Conservation (phyloP, 352 stramenopile species). For the Phytophthora sp. region DNA sequence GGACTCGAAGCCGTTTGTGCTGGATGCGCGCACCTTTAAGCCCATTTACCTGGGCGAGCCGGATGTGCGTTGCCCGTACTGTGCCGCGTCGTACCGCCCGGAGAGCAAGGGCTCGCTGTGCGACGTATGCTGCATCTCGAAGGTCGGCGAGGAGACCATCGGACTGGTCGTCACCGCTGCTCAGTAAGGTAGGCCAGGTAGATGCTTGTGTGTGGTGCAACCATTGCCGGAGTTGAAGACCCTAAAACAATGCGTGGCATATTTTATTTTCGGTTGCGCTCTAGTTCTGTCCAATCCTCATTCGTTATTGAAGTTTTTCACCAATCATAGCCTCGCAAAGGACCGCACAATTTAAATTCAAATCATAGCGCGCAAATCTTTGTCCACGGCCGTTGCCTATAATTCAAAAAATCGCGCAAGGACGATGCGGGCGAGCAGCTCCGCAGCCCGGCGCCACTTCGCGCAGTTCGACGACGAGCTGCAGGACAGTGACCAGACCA, state of each 20-base stretch:
- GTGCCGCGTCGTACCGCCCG: constrained; percentile 89
- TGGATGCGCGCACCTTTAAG: constrained; percentile 95
- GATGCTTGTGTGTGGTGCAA: too few species aligned
- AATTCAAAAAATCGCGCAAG: too few species aligned
- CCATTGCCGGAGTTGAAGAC: constrained; percentile 15
- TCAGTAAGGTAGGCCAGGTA: constrained; percentile 40
- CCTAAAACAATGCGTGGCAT: constrained; percentile 26
- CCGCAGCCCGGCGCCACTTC: constrained; percentile 38
- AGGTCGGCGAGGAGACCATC: constrained; percentile 95
- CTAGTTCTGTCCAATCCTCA: constrained; percentile 17
- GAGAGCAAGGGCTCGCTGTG: constrained; percentile 92
- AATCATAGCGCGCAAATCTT: constrained; percentile 33
- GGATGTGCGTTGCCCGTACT: constrained; percentile 96
- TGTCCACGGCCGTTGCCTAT: constrained; percentile 12
- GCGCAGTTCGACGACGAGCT: constrained; percentile 61
- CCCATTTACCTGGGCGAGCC: constrained; percentile 94
- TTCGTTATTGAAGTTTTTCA: neutral
- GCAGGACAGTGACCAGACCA: constrained; percentile 75
- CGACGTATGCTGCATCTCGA: constrained; percentile 92
- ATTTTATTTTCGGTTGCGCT: constrained; percentile 23
- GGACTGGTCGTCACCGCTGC: constrained; percentile 91
- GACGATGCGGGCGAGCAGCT: constrained; percentile 22
- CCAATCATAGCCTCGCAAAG: constrained; percentile 15
- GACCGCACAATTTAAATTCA: constrained; percentile 17
- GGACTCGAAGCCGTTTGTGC: constrained; percentile 95